Conservation (phyloP, 345 rosid genomes). For the Eucalyptus decipiens region DNA sequence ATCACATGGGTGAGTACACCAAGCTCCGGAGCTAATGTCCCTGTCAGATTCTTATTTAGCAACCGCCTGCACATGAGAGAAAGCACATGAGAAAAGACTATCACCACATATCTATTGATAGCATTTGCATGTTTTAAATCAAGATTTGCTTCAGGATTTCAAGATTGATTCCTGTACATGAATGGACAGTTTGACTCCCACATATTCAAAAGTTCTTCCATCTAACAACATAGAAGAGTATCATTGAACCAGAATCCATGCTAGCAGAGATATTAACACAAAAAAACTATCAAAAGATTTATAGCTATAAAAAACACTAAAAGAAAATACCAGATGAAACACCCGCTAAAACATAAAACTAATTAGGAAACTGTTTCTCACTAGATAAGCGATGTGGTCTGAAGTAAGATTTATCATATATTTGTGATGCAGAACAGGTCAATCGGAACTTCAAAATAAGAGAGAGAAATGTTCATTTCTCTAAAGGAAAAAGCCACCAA, state of each 20-base stretch:
- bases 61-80: conserved; percentile 49
- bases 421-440: not conserved
- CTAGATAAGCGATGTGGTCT: not conserved
- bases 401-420: not conserved
- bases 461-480: not conserved
- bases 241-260: not conserved
- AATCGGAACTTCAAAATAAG: not conserved
- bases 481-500: too few relatives aligned
- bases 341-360: not conserved
- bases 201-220: not conserved
- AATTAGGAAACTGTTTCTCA: not conserved
- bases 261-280: not conserved
- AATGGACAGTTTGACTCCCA: not conserved
- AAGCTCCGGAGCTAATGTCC: conserved; percentile 73
- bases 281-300: not conserved
- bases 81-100: not conserved
- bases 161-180: not conserved
- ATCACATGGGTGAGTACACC: conserved; percentile 47
- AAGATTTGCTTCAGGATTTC: not conserved
- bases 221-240: not conserved
- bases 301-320: not conserved
- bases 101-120: not conserved
- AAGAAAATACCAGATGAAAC: not conserved
- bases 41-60: conserved; percentile 55
- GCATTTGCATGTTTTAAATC: not conserved